These are phyloP conservation scores for sorghum (Sorghum bicolor) DNA, from an alignment of 176 grass and related monocot genomes.

Conservation along the genomic window Sorghum_bicolor_NCBIv3 NC_012874.2:67737501-67738000, in stretches of 20 bases:
- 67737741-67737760: no score
- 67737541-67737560: background rate
- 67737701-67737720: no score
- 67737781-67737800: background rate
- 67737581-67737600: no score
- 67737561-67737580: no score
- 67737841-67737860: background rate
- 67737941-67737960: constrained; percentile 44
- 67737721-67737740: no score
- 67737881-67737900: background rate
- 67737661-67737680: no score
- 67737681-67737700: no score
- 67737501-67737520: background rate
- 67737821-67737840: background rate
- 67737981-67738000: constrained; percentile 53
- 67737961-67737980: constrained; percentile 69
- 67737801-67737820: no score
- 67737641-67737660: no score
- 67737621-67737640: no score
- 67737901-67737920: background rate
- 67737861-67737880: background rate
- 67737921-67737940: background rate
- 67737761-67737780: background rate
- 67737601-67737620: no score
- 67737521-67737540: background rate